These are phyloP conservation scores for Austroboletus novae-zelandiae DNA, from an alignment of 1,284 basidiomycete species.

Conservation along the genomic window DNA sequence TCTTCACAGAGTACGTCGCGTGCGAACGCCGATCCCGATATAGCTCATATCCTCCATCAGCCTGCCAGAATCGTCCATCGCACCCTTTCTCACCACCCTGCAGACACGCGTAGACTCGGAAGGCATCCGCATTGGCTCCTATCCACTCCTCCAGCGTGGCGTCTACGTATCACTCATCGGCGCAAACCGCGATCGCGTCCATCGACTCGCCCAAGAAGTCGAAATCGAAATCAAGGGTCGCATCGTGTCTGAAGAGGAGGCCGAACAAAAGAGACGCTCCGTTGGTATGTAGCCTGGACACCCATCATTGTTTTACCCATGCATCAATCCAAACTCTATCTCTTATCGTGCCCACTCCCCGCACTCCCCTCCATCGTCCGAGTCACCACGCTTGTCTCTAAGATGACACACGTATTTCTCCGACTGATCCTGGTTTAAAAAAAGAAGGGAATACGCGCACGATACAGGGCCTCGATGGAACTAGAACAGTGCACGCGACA, in stretches of 20 bases:
- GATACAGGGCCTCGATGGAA: too few species aligned
- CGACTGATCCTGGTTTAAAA: too few species aligned
- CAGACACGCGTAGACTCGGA: constrained; percentile 73
- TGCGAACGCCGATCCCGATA: background rate
- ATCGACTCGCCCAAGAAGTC: constrained; percentile 67
- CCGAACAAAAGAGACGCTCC: constrained; percentile 30
- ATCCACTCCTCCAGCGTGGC: constrained; percentile 64
- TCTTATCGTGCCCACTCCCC: background rate
- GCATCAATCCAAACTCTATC: background rate
- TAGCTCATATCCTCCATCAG: constrained; percentile 27
- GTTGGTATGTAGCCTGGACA: constrained; percentile 1
- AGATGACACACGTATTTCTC: too few species aligned
- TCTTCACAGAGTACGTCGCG: constrained; percentile 68
- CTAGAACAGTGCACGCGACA: too few species aligned
- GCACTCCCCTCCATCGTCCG: too few species aligned
- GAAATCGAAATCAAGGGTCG: constrained; percentile 55
- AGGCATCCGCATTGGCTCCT: constrained; percentile 83
- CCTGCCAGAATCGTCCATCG: constrained; percentile 83
- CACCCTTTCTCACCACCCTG: constrained; percentile 81
- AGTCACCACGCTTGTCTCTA: too few species aligned
- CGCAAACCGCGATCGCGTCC: constrained; percentile 51
- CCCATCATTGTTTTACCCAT: background rate
- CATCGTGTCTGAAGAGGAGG: constrained; percentile 61
- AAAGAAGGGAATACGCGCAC: too few species aligned
- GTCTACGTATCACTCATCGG: constrained; percentile 84